Evolutionary conservation across 805 yeast species (phyloP).

Genomic region (Yarrowia sp.): DNA sequence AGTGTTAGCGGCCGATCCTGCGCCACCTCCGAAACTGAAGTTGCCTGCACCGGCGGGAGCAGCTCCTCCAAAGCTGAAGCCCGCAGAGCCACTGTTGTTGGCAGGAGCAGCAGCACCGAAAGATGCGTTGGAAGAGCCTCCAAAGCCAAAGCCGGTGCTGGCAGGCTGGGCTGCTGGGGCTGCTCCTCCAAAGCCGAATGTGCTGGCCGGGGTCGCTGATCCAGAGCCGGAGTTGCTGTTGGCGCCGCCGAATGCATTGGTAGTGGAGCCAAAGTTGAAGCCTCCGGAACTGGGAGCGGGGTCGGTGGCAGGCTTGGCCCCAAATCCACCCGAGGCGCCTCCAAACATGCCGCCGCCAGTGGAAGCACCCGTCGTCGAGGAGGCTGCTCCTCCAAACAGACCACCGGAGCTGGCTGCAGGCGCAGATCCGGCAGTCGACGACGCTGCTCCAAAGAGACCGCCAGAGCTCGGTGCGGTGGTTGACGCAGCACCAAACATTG

Average conservation of each 20-base stretch:
- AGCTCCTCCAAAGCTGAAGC: background rate
- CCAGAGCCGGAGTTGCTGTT: background rate
- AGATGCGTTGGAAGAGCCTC: background rate
- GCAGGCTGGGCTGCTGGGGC: background rate
- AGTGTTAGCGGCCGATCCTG: conserved; percentile 11
- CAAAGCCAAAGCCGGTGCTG: conserved; percentile 1
- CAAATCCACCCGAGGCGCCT: conserved; percentile 4
- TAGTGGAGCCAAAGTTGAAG: conserved; percentile 9
- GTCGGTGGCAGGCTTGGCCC: background rate
- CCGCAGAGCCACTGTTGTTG: background rate
- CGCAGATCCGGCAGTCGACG: background rate
- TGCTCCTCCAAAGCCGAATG: conserved; percentile 22
- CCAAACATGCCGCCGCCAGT: background rate
- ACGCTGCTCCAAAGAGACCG: background rate
- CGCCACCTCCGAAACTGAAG: conserved; percentile 7
- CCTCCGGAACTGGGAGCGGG: conserved; percentile 3
- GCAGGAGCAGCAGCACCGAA: conserved; percentile 6
- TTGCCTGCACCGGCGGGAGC: conserved; percentile 7
- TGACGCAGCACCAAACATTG: conserved; percentile 1
- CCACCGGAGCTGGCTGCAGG: background rate
- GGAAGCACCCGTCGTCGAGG: background rate
- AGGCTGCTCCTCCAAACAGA: conserved; percentile 2
- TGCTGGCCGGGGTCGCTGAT: background rate
- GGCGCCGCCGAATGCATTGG: conserved; percentile 17
- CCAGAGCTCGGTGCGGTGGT: background rate